Base-by-base conservation (phyloP, 1,284 basidiomycete genomes). In the Sporisorium iseilematis-ciliati region DNA sequence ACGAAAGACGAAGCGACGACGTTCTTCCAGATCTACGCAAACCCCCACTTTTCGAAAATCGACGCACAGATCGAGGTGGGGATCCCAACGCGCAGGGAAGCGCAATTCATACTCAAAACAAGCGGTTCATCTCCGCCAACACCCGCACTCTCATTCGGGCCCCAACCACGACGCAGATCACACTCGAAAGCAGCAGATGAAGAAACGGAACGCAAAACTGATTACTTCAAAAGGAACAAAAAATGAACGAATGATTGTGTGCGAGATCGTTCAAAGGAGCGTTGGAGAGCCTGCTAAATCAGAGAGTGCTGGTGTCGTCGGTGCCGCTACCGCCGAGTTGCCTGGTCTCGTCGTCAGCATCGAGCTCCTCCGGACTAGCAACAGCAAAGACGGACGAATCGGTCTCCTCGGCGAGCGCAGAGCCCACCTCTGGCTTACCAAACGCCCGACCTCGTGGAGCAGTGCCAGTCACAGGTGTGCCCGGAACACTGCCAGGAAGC, bases 331-430 rank as follows among this genome's bases (percentile, higher is more conserved):
- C 43, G 23, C 57, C 72, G 49, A 75, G 66, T 50, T 69, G 72
- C 59, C 66, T 75, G 48, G 56, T 38, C 43, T 54, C 46, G 18
- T 69, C 51, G 20, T 74, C 65, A 2, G 57, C 18, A 14, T 45
- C 62, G 16, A 75, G 54, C 52, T 60, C 59, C 25, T 75, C 72
- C 3, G 72, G 72, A 29, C 66, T 69, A 10, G 66, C 72, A 16
- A 75, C 56, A 6, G 38, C 25, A 12, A 55, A 21, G 11, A 42
- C 25, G 7, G 67, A 21, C 11, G 46, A 18, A n/a, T 35, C 35
- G 21, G 49, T 33, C 31, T 65, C 63, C 33, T 69, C 72, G 6
- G 45, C 57, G 1, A 74, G 61, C 10, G 71, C 29, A 4, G 71
- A 68, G 31, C 60, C 62, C 4, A 60, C 40, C 11, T 74, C 65